Conservation (phyloP, 2,329 filamentous ascomycete genomes). For the Camptophora hylomeconis region DNA sequence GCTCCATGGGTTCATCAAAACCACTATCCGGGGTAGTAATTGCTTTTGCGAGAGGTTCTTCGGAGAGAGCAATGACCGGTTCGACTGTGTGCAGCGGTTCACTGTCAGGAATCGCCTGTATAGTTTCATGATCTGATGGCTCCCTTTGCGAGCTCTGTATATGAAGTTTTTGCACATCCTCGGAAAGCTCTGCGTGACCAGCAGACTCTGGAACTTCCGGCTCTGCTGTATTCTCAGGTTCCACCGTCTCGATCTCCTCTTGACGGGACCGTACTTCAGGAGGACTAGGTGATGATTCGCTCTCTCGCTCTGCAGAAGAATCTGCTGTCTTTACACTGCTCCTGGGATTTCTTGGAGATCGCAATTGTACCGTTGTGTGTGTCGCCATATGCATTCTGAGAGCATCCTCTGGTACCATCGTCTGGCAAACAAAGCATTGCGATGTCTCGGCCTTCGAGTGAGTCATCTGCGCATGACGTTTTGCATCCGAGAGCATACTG, state of each 20-base stretch:
- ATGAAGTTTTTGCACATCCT: not conserved
- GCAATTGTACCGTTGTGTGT: conserved; percentile 6
- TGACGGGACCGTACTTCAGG: too few species aligned
- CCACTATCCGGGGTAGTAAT: not conserved
- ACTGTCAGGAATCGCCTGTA: too few species aligned
- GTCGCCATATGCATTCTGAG: conserved; percentile 8
- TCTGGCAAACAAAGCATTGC: conserved; percentile 9
- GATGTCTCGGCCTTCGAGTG: conserved; percentile 8
- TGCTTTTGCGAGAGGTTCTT: not conserved
- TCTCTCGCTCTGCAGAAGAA: too few species aligned
- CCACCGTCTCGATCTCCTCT: not conserved
- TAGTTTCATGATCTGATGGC: too few species aligned
- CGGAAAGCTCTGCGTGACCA: too few species aligned
- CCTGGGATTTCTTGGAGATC: conserved; percentile 5
- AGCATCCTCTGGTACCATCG: conserved; percentile 7
- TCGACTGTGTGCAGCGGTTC: too few species aligned
- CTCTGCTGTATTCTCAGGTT: not conserved
- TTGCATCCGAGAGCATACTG: conserved; percentile 5
- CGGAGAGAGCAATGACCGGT: not conserved
- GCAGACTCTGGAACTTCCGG: not conserved
- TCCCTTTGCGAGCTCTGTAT: too few species aligned
- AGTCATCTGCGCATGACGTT: conserved; percentile 10
- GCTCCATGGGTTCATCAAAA: not conserved
- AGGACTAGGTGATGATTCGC: too few species aligned
- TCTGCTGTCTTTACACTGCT: too few species aligned